Conservation (phyloP, 2,329 filamentous ascomycete genomes). For the Ceratocystis lukuohia region DNA sequence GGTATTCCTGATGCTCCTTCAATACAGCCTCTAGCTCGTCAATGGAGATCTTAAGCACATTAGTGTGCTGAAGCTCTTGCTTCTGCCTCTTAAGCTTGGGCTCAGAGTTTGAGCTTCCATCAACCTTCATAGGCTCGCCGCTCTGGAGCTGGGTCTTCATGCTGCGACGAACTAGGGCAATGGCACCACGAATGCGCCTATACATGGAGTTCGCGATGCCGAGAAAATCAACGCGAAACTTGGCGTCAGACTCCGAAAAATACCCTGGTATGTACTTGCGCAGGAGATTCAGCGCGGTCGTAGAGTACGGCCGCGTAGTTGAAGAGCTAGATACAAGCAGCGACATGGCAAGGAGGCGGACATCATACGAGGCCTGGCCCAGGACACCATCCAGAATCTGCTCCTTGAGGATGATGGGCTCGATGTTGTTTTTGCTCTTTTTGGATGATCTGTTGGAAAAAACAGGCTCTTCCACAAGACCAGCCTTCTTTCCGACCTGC, state of each 20-base stretch:
- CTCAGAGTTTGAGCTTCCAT: slow-evolving; percentile 20
- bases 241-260: slow-evolving; percentile 73
- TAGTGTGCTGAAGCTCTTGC: slow-evolving; percentile 29
- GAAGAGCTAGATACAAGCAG: slow-evolving; percentile 64
- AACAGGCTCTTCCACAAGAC: slow-evolving; percentile 51
- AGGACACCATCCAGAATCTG: slow-evolving; percentile 40
- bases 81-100: slow-evolving; percentile 21
- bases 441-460: slow-evolving; percentile 18
- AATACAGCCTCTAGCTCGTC: slow-evolving; percentile 30
- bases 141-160: slow-evolving; percentile 26
- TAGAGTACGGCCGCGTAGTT: slow-evolving; percentile 58
- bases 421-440: slow-evolving; percentile 18
- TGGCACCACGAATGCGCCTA: slow-evolving; percentile 56
- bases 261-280: slow-evolving; percentile 53
- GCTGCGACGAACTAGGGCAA: slow-evolving; percentile 40
- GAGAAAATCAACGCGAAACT: slow-evolving; percentile 69
- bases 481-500: slow-evolving; percentile 56
- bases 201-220: slow-evolving; percentile 63
- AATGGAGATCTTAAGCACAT: slow-evolving; percentile 30
- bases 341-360: slow-evolving; percentile 68
- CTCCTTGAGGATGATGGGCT: slow-evolving; percentile 29
- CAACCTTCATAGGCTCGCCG: slow-evolving; percentile 28
- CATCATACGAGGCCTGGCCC: slow-evolving; percentile 44
- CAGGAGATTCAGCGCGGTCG: slow-evolving; percentile 47
- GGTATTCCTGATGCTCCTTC: slow-evolving; percentile 46